Evolutionary conservation across 1,284 basidiomycete species (phyloP).

Genomic region (Moesziomyces antarcticus): DNA sequence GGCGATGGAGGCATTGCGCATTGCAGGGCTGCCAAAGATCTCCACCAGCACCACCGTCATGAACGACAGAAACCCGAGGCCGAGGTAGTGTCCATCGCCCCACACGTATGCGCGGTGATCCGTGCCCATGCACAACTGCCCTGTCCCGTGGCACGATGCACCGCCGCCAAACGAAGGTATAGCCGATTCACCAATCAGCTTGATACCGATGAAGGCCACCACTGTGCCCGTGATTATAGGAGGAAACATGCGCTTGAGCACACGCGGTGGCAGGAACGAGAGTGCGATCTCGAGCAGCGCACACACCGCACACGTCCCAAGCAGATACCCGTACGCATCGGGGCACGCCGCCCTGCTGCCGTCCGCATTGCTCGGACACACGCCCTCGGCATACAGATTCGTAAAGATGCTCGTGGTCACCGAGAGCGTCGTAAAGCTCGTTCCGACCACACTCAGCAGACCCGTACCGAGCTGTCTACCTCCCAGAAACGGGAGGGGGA

Average conservation of each 20-base stretch:
- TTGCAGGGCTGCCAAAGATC: slow-evolving; percentile 79
- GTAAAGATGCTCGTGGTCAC: slow-evolving; percentile 77
- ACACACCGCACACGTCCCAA: slow-evolving; percentile 81
- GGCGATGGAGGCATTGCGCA: slow-evolving; percentile 74
- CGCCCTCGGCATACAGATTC: slow-evolving; percentile 81
- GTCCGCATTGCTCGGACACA: slow-evolving; percentile 76
- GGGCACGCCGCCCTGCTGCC: slow-evolving; percentile 76
- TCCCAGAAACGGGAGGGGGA: slow-evolving; percentile 72
- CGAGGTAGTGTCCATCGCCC: slow-evolving; percentile 84
- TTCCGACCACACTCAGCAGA: slow-evolving; percentile 84
- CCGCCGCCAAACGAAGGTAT: slow-evolving; percentile 84
- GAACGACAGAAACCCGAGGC: slow-evolving; percentile 85
- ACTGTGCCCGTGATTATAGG: slow-evolving; percentile 77
- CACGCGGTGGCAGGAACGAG: slow-evolving; percentile 75
- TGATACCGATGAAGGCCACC: slow-evolving; percentile 74
- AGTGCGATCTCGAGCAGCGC: slow-evolving; percentile 82
- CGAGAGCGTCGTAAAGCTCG: slow-evolving; percentile 82
- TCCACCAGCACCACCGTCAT: slow-evolving; percentile 78
- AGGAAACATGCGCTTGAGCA: slow-evolving; percentile 79
- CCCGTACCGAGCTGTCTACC: slow-evolving; percentile 81
- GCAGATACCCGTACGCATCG: slow-evolving; percentile 68
- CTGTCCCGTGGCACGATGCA: slow-evolving; percentile 72
- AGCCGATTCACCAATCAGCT: slow-evolving; percentile 79
- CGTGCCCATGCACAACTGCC: slow-evolving; percentile 71
- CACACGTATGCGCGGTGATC: slow-evolving; percentile 74